Evolutionary conservation across 768 basidiomycete genomes (phyloP), one percentile per base, ranked within the genome.

Genomic region (Mycena galopus): DNA sequence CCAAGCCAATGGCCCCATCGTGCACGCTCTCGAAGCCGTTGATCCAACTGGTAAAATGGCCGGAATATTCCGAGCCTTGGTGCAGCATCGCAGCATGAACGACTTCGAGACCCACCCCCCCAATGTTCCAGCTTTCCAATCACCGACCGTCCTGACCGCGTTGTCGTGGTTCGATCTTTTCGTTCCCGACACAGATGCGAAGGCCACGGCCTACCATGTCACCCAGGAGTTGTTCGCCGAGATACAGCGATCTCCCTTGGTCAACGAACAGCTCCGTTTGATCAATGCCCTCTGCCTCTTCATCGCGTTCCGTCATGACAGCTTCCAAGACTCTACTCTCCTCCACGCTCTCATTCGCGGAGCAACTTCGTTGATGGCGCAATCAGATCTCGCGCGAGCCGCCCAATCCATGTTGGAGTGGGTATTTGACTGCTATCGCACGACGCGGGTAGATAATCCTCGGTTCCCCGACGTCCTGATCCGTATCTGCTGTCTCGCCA

Each of bases 261-360:
- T 97, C 72, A 94, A 95, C 79, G 95, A 97, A 78, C 94, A 97
- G 78, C 81, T 91, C 47, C 90, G 97, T 16, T 82, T 92, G 32
- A 78, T 96, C 47, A 92, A 95, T 66, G 88, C 90, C 2, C 82
- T 97, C 55, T 90, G 89, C 30, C 81, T 98, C 32, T 92, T 94
- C 87, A 86, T 96, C 55, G 86, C 96, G 4, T 86, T 88, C 47
- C 88, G 90, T 68, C 80, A 84, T 55, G 78, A 85, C 30, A 86
- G 88, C 55, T 91, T 95, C 77, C 79, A 83, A 21, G 87, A 93
- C 59, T 75, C 83, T 0, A 88, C 88, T 2, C 82, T 97, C 11
- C 86, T 97, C 39, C 89, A 92, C 66, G 84, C 90, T 1, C 82
- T 98, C 53, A 86, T 92, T 55, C 90, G 91, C 50, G 92, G 94